Evolutionary conservation across 495 filamentous ascomycete genomes (phyloP).

Genomic region (Rhizodiscina lignyota): DNA sequence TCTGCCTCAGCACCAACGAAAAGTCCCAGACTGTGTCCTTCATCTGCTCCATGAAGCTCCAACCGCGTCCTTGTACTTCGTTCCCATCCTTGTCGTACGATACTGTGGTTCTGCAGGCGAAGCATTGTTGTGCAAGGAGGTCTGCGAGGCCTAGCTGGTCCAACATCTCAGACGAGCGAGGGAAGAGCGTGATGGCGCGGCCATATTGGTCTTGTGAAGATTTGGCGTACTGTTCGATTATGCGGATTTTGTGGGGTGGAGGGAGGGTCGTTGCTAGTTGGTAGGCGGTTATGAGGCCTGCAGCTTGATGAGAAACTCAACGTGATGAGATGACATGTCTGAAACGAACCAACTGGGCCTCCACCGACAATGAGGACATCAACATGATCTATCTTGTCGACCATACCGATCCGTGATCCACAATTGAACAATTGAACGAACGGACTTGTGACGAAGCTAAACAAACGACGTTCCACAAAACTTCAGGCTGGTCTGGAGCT

Average conservation of each 20-base stretch:
- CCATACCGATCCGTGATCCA: not conserved
- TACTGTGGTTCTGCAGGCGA: constrained; percentile 29
- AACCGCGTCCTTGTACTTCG: constrained; percentile 18
- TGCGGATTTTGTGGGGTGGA: constrained; percentile 10
- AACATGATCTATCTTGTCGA: constrained; percentile 3
- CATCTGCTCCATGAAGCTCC: constrained; percentile 24
- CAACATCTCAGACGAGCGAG: constrained; percentile 29
- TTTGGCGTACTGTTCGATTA: constrained; percentile 28
- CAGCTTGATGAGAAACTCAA: not conserved
- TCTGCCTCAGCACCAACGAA: constrained; percentile 24
- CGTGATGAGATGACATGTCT: not conserved
- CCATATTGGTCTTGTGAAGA: constrained; percentile 24
- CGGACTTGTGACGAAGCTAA: too few relatives aligned
- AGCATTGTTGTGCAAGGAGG: constrained; percentile 30
- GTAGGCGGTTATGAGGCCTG: constrained; percentile 29
- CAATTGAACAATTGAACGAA: too few relatives aligned
- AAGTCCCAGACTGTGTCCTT: constrained; percentile 27
- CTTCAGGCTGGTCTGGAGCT: too few relatives aligned
- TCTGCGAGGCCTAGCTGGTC: constrained; percentile 31
- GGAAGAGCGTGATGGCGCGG: constrained; percentile 27
- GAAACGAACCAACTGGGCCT: constrained; percentile 7
- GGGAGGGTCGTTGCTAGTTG: constrained; percentile 18
- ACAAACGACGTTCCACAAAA: too few relatives aligned
- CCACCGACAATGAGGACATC: constrained; percentile 9
- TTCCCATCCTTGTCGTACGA: constrained; percentile 30